phyloP scores from a whole-genome alignment of 192 early-diverging fungal species.

The Entophlyctis luteolus region DNA sequence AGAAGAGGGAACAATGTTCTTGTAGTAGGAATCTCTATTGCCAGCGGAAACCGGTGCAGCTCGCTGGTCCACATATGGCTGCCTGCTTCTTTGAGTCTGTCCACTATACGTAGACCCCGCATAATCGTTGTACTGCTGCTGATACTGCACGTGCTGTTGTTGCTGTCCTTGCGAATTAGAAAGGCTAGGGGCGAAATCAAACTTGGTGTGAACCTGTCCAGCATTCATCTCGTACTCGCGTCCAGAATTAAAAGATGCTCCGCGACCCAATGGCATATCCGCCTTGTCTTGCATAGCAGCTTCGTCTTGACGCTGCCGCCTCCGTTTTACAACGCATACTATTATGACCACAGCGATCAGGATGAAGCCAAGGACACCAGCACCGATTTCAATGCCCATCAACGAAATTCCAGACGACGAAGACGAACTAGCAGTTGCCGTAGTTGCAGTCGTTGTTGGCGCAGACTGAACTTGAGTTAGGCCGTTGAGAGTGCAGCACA shows the following conservation, averaged over 20 bases:
- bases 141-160: not conserved
- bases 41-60: not conserved
- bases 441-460: not conserved
- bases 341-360: not conserved
- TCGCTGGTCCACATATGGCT: not conserved
- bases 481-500: constrained; percentile 4
- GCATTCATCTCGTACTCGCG: not conserved
- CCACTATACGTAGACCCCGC: not conserved
- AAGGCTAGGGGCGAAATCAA: not conserved
- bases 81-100: too few species aligned
- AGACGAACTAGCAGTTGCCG: not conserved
- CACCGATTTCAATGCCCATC: constrained; percentile 5
- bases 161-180: constrained; percentile 1
- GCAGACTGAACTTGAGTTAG: constrained; percentile 8
- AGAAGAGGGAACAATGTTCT: not conserved
- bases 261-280: not conserved
- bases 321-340: not conserved
- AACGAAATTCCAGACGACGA: not conserved
- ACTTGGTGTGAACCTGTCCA: not conserved
- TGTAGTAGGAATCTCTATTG: constrained; percentile 9
- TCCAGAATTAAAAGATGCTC: not conserved
- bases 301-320: not conserved
- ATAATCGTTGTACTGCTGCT: not conserved
- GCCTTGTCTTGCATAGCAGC: not conserved
- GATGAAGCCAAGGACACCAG: not conserved